Conservation (phyloP, 2,329 filamentous ascomycete species). For the Cladosporium cucumerinum region DNA sequence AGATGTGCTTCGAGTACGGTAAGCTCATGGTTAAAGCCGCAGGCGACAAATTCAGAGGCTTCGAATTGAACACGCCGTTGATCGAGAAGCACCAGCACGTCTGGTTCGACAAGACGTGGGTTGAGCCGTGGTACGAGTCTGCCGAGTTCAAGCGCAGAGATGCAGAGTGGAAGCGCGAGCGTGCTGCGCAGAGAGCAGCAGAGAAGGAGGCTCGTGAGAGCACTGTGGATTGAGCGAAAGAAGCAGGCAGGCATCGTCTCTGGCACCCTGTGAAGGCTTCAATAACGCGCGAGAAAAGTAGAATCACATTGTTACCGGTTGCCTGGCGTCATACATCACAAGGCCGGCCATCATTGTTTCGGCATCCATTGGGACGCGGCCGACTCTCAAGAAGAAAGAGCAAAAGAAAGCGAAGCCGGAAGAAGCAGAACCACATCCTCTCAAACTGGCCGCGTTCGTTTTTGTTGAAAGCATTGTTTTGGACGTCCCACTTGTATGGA, state of each 20-base stretch:
- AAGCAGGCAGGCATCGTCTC: background rate
- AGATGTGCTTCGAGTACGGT: background rate
- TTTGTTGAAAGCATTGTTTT: background rate
- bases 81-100: background rate
- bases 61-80: background rate
- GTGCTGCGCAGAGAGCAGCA: background rate
- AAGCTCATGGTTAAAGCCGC: no score
- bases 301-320: background rate
- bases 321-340: background rate
- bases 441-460: background rate
- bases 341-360: background rate
- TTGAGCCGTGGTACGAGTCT: background rate
- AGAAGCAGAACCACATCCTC: background rate
- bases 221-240: background rate
- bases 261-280: background rate
- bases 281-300: background rate
- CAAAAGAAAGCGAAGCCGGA: background rate
- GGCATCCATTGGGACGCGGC: background rate
- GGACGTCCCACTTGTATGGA: no score
- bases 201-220: background rate
- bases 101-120: background rate
- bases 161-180: background rate
- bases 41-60: background rate
- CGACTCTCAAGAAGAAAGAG: no score
- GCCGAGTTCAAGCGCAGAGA: background rate